These are phyloP conservation scores for Chlamydomonas schloesseri DNA, from an alignment of 139 green algal species.

Conservation along the genomic window DNA sequence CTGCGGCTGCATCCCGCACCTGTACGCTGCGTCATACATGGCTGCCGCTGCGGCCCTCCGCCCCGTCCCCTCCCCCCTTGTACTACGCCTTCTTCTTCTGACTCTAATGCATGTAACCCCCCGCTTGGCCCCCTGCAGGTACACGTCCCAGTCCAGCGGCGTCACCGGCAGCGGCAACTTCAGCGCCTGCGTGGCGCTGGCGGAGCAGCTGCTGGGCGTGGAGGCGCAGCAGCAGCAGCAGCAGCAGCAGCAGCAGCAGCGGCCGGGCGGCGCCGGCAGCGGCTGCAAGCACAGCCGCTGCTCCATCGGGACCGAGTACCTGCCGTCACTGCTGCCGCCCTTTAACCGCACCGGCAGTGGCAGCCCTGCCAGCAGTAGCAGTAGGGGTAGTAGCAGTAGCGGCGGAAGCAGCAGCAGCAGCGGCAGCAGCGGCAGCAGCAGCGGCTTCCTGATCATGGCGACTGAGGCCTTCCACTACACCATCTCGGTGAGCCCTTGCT, in stretches of 20 bases:
- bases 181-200: not conserved
- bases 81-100: too few species aligned
- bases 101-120: too few species aligned
- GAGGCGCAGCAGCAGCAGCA: not conserved
- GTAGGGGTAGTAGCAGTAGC: too few species aligned
- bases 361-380: too few species aligned
- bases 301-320: conserved; percentile 39
- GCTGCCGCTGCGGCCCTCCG: too few species aligned
- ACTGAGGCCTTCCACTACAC: conserved; percentile 69
- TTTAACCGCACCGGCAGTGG: not conserved
- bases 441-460: conserved; percentile 36
- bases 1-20: too few species aligned
- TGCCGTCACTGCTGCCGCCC: conserved; percentile 24
- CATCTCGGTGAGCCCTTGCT: conserved; percentile 1
- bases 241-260: not conserved
- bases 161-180: conserved; percentile 40
- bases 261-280: too few species aligned
- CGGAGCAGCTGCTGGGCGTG: conserved; percentile 1
- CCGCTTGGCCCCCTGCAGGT: too few species aligned
- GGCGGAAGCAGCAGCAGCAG: not conserved
- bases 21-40: too few species aligned
- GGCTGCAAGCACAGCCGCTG: conserved; percentile 28
- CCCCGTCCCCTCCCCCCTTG: too few species aligned
- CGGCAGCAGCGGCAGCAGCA: not conserved
- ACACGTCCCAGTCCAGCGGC: not conserved